phyloP scores from a whole-genome alignment of 2,329 filamentous ascomycete species.

The Colletotrichum simmondsii region DNA sequence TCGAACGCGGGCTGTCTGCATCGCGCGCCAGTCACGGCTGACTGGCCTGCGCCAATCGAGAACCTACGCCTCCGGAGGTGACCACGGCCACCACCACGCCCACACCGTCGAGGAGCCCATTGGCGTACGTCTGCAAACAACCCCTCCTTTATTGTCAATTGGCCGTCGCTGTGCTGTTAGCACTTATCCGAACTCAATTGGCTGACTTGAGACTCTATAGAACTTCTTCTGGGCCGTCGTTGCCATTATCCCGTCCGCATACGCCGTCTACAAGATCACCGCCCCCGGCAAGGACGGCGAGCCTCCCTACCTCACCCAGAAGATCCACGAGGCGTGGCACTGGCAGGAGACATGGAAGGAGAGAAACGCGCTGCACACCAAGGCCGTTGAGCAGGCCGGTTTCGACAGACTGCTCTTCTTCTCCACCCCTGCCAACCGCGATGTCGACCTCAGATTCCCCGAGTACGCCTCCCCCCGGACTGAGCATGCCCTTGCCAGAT shows the following conservation, averaged over 20 bases:
- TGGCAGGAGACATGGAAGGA: conserved; percentile 61
- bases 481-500: background rate
- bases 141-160: background rate
- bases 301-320: conserved; percentile 55
- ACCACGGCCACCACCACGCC: conserved; percentile 57
- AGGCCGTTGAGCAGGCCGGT: conserved; percentile 65
- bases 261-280: conserved; percentile 60
- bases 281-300: conserved; percentile 62
- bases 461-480: conserved; percentile 58
- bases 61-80: conserved; percentile 63
- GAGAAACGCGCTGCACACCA: conserved; percentile 64
- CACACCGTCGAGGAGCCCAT: conserved; percentile 63
- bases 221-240: conserved; percentile 57
- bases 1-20: conserved; percentile 47
- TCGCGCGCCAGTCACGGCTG: conserved; percentile 50
- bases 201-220: conserved; percentile 17
- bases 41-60: conserved; percentile 50
- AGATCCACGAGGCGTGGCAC: conserved; percentile 59
- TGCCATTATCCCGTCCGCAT: conserved; percentile 55
- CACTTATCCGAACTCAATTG: background rate
- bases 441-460: conserved; percentile 65
- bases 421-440: conserved; percentile 51
- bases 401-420: conserved; percentile 67
- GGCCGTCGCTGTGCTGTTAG: background rate
- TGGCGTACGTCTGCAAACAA: conserved; percentile 58